A percentile compares a stretch with the other conserved stretches of the same genome.
Evolutionary conservation across 2,329 filamentous ascomycete species (phyloP).

Genomic region (Monascus ruber): DNA sequence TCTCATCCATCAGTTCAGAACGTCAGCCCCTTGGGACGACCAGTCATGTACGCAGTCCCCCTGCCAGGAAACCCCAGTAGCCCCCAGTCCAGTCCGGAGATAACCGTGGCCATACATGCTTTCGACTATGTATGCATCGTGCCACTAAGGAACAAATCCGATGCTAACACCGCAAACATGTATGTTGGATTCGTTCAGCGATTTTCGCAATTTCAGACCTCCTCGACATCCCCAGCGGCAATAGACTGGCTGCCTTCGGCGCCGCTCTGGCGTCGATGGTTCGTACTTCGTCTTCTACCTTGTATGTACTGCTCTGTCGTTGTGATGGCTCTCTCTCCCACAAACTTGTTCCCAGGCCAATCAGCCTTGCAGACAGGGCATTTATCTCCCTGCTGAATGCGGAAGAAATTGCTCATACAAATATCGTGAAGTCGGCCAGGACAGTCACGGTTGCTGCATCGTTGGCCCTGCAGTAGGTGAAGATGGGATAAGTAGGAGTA

Average conservation of each 20-base stretch:
- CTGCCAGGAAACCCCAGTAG: too few relatives aligned
- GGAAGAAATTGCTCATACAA: conserved; percentile 64
- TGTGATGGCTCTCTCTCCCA: conserved; percentile 41
- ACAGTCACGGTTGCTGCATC: conserved; percentile 61
- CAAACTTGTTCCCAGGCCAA: conserved; percentile 42
- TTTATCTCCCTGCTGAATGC: conserved; percentile 47
- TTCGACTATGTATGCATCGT: too few relatives aligned
- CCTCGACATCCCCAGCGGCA: too few relatives aligned
- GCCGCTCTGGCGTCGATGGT: conserved; percentile 4
- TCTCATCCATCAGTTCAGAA: too few relatives aligned
- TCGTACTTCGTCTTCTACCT: conserved; percentile 14
- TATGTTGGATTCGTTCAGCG: too few relatives aligned
- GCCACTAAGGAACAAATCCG: too few relatives aligned
- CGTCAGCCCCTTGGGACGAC: too few relatives aligned
- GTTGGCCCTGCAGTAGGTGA: conserved; percentile 46
- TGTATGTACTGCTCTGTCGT: conserved; percentile 16
- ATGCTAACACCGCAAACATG: too few relatives aligned
- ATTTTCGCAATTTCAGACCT: too few relatives aligned
- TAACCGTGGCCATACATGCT: too few relatives aligned
- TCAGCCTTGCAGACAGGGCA: conserved; percentile 50
- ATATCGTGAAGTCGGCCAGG: conserved; percentile 61
- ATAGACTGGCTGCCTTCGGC: background rate
- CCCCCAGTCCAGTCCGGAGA: too few relatives aligned
- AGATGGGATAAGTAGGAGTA: conserved; percentile 1
- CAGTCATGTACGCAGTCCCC: too few relatives aligned